Conservation (phyloP, 2,329 filamentous ascomycete species). For the Neonectria punicea region DNA sequence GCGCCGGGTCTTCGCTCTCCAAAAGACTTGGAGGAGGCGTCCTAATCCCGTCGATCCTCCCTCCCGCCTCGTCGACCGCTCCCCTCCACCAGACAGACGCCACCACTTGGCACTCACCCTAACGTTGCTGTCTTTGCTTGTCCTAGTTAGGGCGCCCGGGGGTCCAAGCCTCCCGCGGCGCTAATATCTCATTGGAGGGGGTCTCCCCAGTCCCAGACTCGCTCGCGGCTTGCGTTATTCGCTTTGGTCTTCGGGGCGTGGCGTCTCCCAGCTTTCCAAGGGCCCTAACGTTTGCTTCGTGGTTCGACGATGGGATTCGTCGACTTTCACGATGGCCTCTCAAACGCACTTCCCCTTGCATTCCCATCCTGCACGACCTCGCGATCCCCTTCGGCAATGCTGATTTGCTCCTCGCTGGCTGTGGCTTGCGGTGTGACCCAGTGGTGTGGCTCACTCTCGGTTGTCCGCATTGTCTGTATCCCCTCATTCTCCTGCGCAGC, state of each 20-base stretch:
- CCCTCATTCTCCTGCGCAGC: neutral
- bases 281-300: slow-evolving; percentile 5
- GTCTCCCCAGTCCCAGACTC: slow-evolving; percentile 9
- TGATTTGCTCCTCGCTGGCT: neutral
- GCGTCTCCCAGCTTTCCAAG: slow-evolving; percentile 15
- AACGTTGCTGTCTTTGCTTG: slow-evolving; percentile 15
- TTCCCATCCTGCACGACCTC: slow-evolving; percentile 17
- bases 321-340: slow-evolving; percentile 29
- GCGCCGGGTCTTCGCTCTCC: neutral
- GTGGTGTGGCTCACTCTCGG: neutral
- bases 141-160: slow-evolving; percentile 28
- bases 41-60: slow-evolving; percentile 35
- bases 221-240: slow-evolving; percentile 33
- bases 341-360: slow-evolving; percentile 21
- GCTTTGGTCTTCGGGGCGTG: slow-evolving; percentile 5
- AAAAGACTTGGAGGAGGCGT: slow-evolving; percentile 12
- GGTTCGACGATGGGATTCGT: slow-evolving; percentile 34
- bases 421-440: neutral
- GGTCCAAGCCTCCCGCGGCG: slow-evolving; percentile 42
- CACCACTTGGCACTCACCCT: slow-evolving; percentile 7
- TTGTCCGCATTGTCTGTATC: neutral
- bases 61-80: slow-evolving; percentile 24
- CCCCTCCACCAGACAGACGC: slow-evolving; percentile 5
- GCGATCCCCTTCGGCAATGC: neutral
- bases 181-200: slow-evolving; percentile 38